Base-by-base conservation (phyloP, 2,329 filamentous ascomycete genomes). In the Penicillium sp. region DNA sequence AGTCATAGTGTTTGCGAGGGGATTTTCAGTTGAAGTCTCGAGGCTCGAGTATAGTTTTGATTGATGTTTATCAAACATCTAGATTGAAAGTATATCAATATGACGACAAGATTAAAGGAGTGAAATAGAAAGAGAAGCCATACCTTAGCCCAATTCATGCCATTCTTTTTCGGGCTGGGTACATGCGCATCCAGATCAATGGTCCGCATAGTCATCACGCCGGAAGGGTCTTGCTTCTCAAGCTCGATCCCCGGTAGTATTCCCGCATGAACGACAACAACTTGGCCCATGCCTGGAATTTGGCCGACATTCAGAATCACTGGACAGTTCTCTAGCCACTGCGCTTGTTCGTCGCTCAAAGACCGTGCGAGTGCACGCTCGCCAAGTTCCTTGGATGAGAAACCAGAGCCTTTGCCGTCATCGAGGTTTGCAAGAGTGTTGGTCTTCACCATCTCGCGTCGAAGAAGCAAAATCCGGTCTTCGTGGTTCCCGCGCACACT, bases 401-500 rank as follows among this genome's bases (percentile, higher is more conserved):
- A 63, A 53, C 66, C 63, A 16, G 71, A 64, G 35, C 72, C 66
- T 31, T 71, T 64, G 16, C 56, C 59, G n/a, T 58, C 60, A 37
- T 62, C 58, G 5, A 40, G 43, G 16, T 57, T 58, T 8, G 31
- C 34, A n/a, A 63, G 57, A 13, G 60, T 59, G 40, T 67, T 59
- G 13, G 66, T 50, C 18, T 63, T 69, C 62, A 61, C 71, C 66
- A 71, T 77, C 42, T 80, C 72, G 29, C 79, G 77, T 58, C 86
- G 83, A 1, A 86, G 82, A 9, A 88, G 81, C n/a, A 97, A 81
- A 20, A 97, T 81, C 22, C 86, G 83, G 71, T 97, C 92, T 71
- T 99, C 94, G 75, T 96, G 90, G 74, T 97, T 97, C 18, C 94
- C 94, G 49, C 93, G 87, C 9, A 97, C 91, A 60, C 86, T 90